Conservation (phyloP, 768 basidiomycete species). For the Holtermanniella nyarrowii region DNA sequence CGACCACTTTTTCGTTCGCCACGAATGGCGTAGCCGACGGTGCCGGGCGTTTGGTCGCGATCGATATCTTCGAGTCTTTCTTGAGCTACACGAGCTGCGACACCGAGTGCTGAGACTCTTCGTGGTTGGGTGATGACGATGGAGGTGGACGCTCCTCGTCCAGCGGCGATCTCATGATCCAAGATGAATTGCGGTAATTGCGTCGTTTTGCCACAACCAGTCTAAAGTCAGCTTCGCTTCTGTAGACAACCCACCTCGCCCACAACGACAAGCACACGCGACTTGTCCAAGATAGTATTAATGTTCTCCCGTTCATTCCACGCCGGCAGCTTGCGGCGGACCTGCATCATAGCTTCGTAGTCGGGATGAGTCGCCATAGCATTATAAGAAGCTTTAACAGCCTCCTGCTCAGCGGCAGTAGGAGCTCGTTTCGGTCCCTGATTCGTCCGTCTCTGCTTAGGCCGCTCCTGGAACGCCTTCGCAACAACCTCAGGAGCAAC, state of each 20-base stretch:
- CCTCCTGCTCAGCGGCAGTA: constrained; percentile 28
- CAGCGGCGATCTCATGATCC: constrained; percentile 61
- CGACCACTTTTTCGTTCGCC: constrained; percentile 64
- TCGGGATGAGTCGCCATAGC: constrained; percentile 44
- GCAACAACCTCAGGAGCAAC: constrained; percentile 7
- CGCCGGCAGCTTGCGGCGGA: constrained; percentile 61
- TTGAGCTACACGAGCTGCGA: constrained; percentile 72
- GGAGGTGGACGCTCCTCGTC: constrained; percentile 54
- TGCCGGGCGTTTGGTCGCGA: constrained; percentile 46
- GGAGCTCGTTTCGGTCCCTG: constrained; percentile 22
- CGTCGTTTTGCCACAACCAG: constrained; percentile 66
- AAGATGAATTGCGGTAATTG: constrained; percentile 81
- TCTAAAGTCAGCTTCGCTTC: constrained; percentile 4
- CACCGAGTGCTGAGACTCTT: constrained; percentile 75
- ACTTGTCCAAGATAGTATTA: constrained; percentile 49
- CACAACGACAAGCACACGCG: constrained; percentile 68
- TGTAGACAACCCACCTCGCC: constrained; percentile 57
- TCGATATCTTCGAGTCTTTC: constrained; percentile 53
- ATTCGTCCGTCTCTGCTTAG: constrained; percentile 5
- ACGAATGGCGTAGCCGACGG: constrained; percentile 69
- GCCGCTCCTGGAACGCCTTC: constrained; percentile 1
- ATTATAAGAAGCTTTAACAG: constrained; percentile 46
- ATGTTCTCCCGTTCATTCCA: constrained; percentile 60
- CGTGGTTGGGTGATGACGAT: constrained; percentile 86
- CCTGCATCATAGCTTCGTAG: constrained; percentile 52